Evolutionary conservation across 1,284 basidiomycete species (phyloP), one percentile per base, ranked within the genome.

Genomic region (Ustilago trichophora): DNA sequence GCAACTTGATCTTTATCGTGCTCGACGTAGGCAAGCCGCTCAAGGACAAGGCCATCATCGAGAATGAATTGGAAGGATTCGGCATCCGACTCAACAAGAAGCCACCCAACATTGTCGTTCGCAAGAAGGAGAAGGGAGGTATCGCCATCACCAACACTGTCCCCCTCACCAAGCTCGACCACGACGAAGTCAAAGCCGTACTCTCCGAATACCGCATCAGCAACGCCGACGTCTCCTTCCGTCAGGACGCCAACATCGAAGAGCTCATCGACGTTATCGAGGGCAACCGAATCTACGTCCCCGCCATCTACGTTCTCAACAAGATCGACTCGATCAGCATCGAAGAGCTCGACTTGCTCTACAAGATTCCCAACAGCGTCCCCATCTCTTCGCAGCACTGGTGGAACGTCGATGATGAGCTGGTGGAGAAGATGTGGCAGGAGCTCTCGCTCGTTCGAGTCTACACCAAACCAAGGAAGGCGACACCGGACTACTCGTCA

Each of bases 1-100:
- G 96, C 83, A 94, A 98, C 82, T 88, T 98, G 42, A 98, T 99
- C 72, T 98, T 98, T 83, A 98, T 99, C 81, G 91, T 98, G 26
- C 87, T 99, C 33, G 96, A 99, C 78, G 96, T 98, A 12, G 87
- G 96, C 34, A 99, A 98, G 84, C 96, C 96, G 11, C 87, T 98
- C 21, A 65, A 90, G 36, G 95, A 99, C 85, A 93, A 98, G 80
- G 90, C 88, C 51, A 85, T 96, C 76, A 91, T 98, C 63, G 92
- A 96, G 82, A 82, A 86, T 36, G 95, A 98, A 83, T 83, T 98
- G 65, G 95, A 98, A 86, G 93, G 93, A 25, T 97, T 98, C 73
- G 95, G 95, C 7, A 97, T 98, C 75, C 87, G 94, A 41, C 85
- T 98, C 55, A 98, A 98, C 85, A 98, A 98, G 84, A 88, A 88